phyloP scores from a whole-genome alignment of 148 eudicot species.

The Cornus suecica region DNA sequence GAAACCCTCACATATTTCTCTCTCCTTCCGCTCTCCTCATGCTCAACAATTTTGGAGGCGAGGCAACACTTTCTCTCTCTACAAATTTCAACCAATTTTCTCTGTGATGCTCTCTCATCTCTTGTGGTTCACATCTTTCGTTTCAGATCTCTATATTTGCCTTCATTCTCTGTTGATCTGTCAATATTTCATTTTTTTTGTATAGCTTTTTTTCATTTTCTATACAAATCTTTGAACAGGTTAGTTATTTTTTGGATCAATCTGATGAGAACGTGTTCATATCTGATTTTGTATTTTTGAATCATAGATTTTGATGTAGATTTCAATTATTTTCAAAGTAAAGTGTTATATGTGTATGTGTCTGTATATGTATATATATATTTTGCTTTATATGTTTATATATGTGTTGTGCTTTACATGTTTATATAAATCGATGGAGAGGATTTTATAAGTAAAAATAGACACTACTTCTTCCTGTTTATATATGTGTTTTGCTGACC shows the following conservation, averaged over 20 bases:
- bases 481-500: constrained; percentile 28
- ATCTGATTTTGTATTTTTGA: no score
- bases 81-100: not conserved
- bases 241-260: not conserved
- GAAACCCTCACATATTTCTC: not conserved
- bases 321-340: no score
- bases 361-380: no score
- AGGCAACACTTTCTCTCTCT: not conserved
- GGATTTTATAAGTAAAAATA: no score
- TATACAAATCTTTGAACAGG: not conserved
- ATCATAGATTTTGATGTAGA: no score
- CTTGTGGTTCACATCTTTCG: not conserved
- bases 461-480: no score
- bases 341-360: no score
- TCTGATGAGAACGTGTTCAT: not conserved
- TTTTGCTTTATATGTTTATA: no score
- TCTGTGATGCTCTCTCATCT: not conserved
- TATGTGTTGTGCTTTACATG: no score
- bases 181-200: no score
- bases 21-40: not conserved
- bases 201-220: not conserved
- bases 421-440: constrained; percentile 21
- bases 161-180: not conserved
- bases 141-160: constrained; percentile 14
- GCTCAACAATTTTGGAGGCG: not conserved